Evolutionary conservation across 805 yeast species (phyloP), one percentile per base, ranked within the genome.

Genomic region (Wickerhamiella australiensis): DNA sequence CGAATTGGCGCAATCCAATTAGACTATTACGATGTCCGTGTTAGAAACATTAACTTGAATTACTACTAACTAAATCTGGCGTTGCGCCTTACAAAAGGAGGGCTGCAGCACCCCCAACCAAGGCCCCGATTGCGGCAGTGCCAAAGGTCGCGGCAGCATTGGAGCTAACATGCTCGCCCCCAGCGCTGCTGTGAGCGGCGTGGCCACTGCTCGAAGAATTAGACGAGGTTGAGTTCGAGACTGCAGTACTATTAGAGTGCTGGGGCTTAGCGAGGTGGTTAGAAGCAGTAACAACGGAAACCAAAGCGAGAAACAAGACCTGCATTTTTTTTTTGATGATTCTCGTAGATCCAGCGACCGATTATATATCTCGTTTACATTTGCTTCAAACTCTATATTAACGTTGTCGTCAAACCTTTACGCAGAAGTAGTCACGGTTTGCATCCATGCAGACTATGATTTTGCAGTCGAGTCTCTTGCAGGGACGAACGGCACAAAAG

Each of bases 61-160:
- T 35, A 33, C 13, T 5, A 45, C 5, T 11, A 21, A 3, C 3
- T 11, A 5, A 27, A 4, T 17, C 23, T 38, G 12, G n/a, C n/a
- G n/a, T n/a, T n/a, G n/a, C n/a, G 20, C 12, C 15, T 37, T 44
- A 49, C 23, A 49, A 25, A 20, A 49, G 21, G 6, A 44, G 46
- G 15, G 52, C 52, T 20, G 33, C 47, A 13, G 37, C 45, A 17
- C 48, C 48, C 26, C 48, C 52, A 12, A 49, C 36, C 15, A 38
- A 42, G 21, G 44, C 48, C 29, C 49, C 48, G 21, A 49, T 29
- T n/a, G 42, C 41, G 12, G 31, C 37, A 20, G 41, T 38, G 23
- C 48, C 37, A 12, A 38, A 6, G 17, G 45, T 43, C 8, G 45
- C 35, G 31, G 29, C 50, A 22, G 18, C 42, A 37, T 43, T 44